A percentile compares a stretch with the other conserved stretches of the same genome.
phyloP scores from a whole-genome alignment of 352 stramenopile species.

The Phytophthora pini region DNA sequence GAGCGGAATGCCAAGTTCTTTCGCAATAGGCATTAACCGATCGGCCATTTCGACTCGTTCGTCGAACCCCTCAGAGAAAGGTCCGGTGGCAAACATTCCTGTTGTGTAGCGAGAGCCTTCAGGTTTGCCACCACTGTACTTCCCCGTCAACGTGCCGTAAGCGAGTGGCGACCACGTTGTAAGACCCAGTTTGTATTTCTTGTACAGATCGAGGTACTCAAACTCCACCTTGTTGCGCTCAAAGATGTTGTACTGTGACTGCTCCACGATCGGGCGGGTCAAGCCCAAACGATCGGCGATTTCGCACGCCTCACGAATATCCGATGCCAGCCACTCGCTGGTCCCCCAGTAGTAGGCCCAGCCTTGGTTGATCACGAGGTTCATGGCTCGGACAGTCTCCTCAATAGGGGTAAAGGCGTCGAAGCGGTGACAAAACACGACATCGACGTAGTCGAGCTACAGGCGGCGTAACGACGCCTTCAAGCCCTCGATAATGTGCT shows the following conservation, averaged over 20 bases:
- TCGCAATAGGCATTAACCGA: not conserved
- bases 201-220: slow-evolving; percentile 7
- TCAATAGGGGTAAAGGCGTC: slow-evolving; percentile 1
- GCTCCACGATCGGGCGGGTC: not conserved
- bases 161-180: slow-evolving; percentile 9
- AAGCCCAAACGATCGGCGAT: slow-evolving; percentile 4
- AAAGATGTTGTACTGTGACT: slow-evolving; percentile 6
- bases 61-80: not conserved
- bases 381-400: not conserved
- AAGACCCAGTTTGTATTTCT: slow-evolving; percentile 14
- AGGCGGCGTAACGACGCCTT: slow-evolving; percentile 1
- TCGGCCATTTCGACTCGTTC: slow-evolving; percentile 1
- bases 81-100: not conserved
- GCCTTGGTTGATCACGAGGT: slow-evolving; percentile 1
- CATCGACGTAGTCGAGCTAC: not conserved
- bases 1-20: slow-evolving; percentile 8
- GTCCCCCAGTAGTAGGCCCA: not conserved
- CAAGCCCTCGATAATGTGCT: slow-evolving; percentile 4
- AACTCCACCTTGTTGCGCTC: slow-evolving; percentile 5
- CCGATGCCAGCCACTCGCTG: not conserved
- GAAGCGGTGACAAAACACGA: slow-evolving; percentile 1
- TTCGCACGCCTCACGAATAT: not conserved
- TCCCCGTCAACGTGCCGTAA: slow-evolving; percentile 5
- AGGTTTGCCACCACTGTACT: slow-evolving; percentile 9
- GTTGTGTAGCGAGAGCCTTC: slow-evolving; percentile 11